Percentiles rank a stretch among this genome's conserved stretches.
These are phyloP conservation scores for Clausena lansium DNA, from an alignment of 345 rosid species.

Conservation along the genomic window DNA sequence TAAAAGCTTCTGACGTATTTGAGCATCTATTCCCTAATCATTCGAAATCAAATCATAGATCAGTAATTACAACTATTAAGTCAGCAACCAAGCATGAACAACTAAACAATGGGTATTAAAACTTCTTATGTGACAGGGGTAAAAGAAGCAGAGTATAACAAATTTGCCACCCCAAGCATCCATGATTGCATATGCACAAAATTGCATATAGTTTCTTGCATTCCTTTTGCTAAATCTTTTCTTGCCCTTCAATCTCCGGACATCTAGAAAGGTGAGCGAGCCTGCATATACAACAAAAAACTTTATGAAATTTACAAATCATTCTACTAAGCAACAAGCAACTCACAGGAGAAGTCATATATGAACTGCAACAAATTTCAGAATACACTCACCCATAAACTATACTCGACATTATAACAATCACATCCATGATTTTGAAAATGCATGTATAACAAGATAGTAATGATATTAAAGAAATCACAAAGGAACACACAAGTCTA, in stretches of 20 bases:
- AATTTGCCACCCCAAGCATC: not conserved
- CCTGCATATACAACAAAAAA: not conserved
- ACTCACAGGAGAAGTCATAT: not conserved
- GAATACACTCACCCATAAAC: not conserved
- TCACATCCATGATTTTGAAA: not conserved
- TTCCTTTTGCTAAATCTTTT: not conserved
- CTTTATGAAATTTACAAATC: not conserved
- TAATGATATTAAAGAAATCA: not conserved
- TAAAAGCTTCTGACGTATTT: not conserved
- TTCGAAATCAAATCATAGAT: not conserved
- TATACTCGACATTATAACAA: not conserved
- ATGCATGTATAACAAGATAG: not conserved
- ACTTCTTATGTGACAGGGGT: not conserved
- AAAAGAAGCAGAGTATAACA: not conserved
- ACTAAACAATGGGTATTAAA: not conserved
- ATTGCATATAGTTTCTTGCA: not conserved
- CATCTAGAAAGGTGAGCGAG: not conserved
- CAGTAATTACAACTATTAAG: not conserved
- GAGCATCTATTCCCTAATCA: not conserved
- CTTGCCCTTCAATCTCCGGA: not conserved
- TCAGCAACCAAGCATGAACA: not conserved
- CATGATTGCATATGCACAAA: slow-evolving; percentile 1
- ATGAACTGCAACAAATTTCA: not conserved
- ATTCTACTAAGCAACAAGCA: not conserved
- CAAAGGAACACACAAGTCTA: not conserved